Base-by-base conservation (phyloP, 768 basidiomycete genomes). In the Lactifluus echinatus region DNA sequence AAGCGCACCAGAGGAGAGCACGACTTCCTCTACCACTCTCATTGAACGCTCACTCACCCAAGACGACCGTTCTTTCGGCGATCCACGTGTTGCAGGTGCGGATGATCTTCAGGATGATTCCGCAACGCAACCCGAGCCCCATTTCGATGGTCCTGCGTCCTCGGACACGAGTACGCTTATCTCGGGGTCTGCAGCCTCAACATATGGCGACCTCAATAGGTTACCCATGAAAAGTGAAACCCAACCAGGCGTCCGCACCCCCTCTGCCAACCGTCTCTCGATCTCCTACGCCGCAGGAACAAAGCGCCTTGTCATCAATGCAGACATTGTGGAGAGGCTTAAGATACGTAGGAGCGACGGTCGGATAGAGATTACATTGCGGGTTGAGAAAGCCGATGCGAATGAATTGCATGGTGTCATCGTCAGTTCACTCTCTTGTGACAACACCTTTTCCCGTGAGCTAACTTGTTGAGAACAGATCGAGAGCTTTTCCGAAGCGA, bases 231-330 rank as follows among this genome's bases (percentile, higher is more conserved):
- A 78, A 61, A 65, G 49, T 40, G 64, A 64, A 23, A 29, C 50
- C 8, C 51, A 61, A 1, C 50, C 63, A 28, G 60, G 69, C 19
- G 71, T 69, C 14, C 76, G 73, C 61, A 73, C 75, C 0, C 85
- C 88, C 8, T 89, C 88, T 40, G 84, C 87, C 29, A 91, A 90
- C 64, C 81, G 89, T 17, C 72, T 99, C n/a, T 96, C 94, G 8
- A 93, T 98, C 69, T 88, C 95, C 0, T 99, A 96, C 71, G 92
- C 93, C 55, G 85, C 85, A 43, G 93, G 92, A 49, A 85, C 85
- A 57, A 77, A 90, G 48, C 79, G 96, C 39, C 75, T 99, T 49
- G 86, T 96, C 26, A 76, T 98, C 56, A 87, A 98, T 69, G 89
- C 95, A 2, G 87, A 87, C 62, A 82, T 88, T 28, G 90, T 98